Conservation (phyloP, 441 rosid species). For the Pelargonium fulgidum region DNA sequence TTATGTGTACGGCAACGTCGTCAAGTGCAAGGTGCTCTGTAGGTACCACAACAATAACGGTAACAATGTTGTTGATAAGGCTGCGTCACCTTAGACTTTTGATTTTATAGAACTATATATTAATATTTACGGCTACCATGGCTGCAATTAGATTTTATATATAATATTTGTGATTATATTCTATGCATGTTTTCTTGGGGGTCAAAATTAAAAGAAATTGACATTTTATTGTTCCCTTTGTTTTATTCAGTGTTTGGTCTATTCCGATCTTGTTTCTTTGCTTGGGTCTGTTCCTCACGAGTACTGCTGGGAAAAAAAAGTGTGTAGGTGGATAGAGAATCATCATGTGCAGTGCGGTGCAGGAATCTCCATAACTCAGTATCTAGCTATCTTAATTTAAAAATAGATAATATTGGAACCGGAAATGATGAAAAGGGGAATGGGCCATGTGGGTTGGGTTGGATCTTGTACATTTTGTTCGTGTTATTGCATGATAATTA, state of each 20-base stretch:
- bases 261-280: too few relatives aligned
- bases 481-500: neutral
- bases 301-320: too few relatives aligned
- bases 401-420: too few relatives aligned
- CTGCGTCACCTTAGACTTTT: conserved; percentile 23
- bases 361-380: too few relatives aligned
- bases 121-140: neutral
- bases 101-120: too few relatives aligned
- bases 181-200: conserved; percentile 10
- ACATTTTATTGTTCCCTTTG: conserved; percentile 28
- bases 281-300: too few relatives aligned
- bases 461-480: neutral
- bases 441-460: conserved; percentile 8
- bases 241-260: conserved; percentile 17
- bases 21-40: conserved; percentile 87
- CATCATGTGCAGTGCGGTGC: too few relatives aligned
- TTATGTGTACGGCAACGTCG: conserved; percentile 67
- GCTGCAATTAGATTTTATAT: conserved; percentile 7
- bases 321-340: too few relatives aligned
- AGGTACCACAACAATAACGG: conserved; percentile 39
- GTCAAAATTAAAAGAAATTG: conserved; percentile 24
- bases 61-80: neutral
- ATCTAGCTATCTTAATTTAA: too few relatives aligned
- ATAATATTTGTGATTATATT: conserved; percentile 6
- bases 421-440: conserved; percentile 5